These are phyloP conservation scores for Phytophthora syringae DNA, from an alignment of 352 stramenopile species.

Conservation along the genomic window DNA sequence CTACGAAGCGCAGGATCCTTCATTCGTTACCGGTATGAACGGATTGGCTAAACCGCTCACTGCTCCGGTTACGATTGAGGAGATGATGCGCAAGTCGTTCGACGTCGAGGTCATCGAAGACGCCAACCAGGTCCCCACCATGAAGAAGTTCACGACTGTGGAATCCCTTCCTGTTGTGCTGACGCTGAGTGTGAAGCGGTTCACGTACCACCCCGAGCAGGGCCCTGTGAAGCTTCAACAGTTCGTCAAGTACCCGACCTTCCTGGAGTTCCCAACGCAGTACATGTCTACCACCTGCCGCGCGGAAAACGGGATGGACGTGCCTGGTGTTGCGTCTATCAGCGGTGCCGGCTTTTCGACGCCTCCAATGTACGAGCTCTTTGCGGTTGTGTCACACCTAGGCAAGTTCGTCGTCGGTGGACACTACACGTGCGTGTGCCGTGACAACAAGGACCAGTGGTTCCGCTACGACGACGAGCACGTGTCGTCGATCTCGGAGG, in stretches of 20 bases:
- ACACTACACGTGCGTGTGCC: constrained; percentile 86
- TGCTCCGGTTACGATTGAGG: constrained; percentile 59
- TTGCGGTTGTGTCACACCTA: constrained; percentile 84
- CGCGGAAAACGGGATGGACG: constrained; percentile 52
- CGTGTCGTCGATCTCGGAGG: constrained; percentile 78
- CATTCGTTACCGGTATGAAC: constrained; percentile 47
- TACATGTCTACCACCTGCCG: constrained; percentile 72
- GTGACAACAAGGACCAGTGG: constrained; percentile 91
- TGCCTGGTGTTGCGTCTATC: constrained; percentile 8
- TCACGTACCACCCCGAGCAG: constrained; percentile 83
- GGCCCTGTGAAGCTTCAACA: constrained; percentile 84
- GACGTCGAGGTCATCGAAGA: constrained; percentile 79
- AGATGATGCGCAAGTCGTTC: constrained; percentile 83
- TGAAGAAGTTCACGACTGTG: constrained; percentile 79
- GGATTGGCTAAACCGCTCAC: constrained; percentile 41
- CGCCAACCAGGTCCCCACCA: constrained; percentile 47
- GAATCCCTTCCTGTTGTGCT: constrained; percentile 81
- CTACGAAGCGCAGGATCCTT: constrained; percentile 47
- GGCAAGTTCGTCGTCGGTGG: constrained; percentile 83
- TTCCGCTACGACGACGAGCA: constrained; percentile 87
- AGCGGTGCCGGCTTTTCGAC: constrained; percentile 41
- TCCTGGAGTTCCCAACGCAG: constrained; percentile 73
- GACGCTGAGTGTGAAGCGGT: constrained; percentile 86
- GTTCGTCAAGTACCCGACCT: constrained; percentile 82
- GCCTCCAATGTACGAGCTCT: constrained; percentile 79